Conservation (phyloP, 2,329 filamentous ascomycete genomes). For the Fusarium mundagurra region DNA sequence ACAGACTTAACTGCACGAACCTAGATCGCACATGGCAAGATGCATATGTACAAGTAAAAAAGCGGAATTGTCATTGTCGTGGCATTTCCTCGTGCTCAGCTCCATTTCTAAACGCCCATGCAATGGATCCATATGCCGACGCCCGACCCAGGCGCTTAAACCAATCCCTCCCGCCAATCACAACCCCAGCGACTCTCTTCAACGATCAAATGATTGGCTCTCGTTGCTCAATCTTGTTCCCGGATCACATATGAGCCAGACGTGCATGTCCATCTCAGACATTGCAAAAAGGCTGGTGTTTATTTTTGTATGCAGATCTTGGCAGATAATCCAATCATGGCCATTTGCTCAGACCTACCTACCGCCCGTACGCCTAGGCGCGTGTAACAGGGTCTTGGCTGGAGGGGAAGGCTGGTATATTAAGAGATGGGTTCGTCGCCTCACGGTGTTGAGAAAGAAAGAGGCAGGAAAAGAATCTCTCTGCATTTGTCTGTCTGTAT, state of each 20-base stretch:
- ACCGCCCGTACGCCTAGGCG: slow-evolving; percentile 22
- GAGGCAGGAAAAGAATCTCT: slow-evolving; percentile 33
- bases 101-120: slow-evolving; percentile 27
- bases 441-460: slow-evolving; percentile 15
- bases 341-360: slow-evolving; percentile 20
- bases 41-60: too few relatives aligned
- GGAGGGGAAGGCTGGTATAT: slow-evolving; percentile 39
- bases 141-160: slow-evolving; percentile 37
- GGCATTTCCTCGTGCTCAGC: slow-evolving; percentile 2
- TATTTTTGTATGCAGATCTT: slow-evolving; percentile 31
- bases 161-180: slow-evolving; percentile 24
- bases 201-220: slow-evolving; percentile 25
- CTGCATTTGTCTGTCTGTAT: slow-evolving; percentile 31
- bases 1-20: not conserved
- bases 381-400: slow-evolving; percentile 11
- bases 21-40: slow-evolving; percentile 23
- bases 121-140: slow-evolving; percentile 21
- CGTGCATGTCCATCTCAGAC: slow-evolving; percentile 14
- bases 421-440: slow-evolving; percentile 35
- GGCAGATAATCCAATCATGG: slow-evolving; percentile 23
- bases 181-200: not conserved
- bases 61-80: slow-evolving; percentile 2
- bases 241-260: slow-evolving; percentile 26
- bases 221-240: slow-evolving; percentile 16
- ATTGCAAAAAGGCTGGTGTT: slow-evolving; percentile 17